Percentiles rank a stretch among this genome's conserved stretches.
phyloP scores from a whole-genome alignment of 768 basidiomycete species.

The Brasilioporus rufonigricans region DNA sequence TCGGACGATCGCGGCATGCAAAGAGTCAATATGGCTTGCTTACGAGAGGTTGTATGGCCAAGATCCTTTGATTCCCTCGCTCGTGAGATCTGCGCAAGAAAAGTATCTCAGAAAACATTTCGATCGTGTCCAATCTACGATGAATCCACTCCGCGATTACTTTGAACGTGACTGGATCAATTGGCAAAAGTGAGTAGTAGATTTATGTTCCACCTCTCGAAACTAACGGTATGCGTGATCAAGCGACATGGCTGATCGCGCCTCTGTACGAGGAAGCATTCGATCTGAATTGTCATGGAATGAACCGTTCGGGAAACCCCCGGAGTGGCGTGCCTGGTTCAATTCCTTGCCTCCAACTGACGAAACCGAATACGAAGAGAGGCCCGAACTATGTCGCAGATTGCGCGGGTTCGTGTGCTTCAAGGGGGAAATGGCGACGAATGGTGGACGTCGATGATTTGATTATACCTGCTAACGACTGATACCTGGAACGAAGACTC shows the following conservation, averaged over 20 bases:
- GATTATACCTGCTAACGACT: slow-evolving; percentile 13
- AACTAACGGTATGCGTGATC: slow-evolving; percentile 6
- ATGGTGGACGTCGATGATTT: slow-evolving; percentile 6
- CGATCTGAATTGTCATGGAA: slow-evolving; percentile 49
- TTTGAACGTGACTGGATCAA: slow-evolving; percentile 68
- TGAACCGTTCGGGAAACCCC: slow-evolving; percentile 45
- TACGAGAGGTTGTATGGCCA: slow-evolving; percentile 49
- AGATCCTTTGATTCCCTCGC: slow-evolving; percentile 36
- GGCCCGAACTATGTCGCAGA: slow-evolving; percentile 35
- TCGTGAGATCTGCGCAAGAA: slow-evolving; percentile 36
- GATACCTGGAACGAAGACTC: too few species aligned
- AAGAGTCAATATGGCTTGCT: slow-evolving; percentile 66
- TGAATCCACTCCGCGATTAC: slow-evolving; percentile 46
- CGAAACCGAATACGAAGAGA: slow-evolving; percentile 19
- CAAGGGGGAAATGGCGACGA: slow-evolving; percentile 33
- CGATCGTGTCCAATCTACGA: slow-evolving; percentile 17
- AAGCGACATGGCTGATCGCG: slow-evolving; percentile 77
- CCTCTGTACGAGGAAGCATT: slow-evolving; percentile 54
- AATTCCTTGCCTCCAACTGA: slow-evolving; percentile 21
- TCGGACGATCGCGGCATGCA: slow-evolving; percentile 56
- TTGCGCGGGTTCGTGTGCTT: slow-evolving; percentile 56
- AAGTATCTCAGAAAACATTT: slow-evolving; percentile 26
- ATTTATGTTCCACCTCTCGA: neutral
- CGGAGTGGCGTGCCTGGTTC: slow-evolving; percentile 57
- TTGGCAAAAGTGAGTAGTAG: slow-evolving; percentile 60